Evolutionary conservation across 169 alveolate species (phyloP).

Genomic region (Eimeria falciformis): DNA sequence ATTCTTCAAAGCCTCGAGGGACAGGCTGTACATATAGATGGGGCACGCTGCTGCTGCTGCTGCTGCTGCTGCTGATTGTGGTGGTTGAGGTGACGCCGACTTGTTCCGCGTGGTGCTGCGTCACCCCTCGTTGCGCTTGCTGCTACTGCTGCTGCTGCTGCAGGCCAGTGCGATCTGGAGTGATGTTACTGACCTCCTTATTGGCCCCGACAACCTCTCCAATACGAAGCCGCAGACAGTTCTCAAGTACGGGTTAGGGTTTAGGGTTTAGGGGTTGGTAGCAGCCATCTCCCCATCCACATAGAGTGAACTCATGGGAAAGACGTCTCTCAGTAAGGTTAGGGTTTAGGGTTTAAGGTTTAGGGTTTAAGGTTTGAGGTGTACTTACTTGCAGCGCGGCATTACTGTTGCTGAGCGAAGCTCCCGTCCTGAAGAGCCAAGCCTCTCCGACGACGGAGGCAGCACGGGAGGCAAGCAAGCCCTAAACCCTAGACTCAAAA

Average conservation of each 20-base stretch:
- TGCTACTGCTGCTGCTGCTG: constrained; percentile 3
- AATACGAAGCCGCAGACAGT: neutral
- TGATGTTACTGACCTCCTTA: neutral
- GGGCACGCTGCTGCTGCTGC: neutral
- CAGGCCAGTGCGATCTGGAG: neutral
- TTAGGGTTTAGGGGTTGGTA: neutral
- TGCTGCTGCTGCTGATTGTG: neutral
- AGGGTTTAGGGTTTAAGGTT: neutral
- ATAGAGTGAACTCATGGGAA: too few relatives aligned
- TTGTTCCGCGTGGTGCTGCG: too few relatives aligned
- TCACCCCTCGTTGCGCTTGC: neutral
- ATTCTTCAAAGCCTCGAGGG: neutral
- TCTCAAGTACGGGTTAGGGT: neutral
- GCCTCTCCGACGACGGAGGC: neutral
- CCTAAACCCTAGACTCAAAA: neutral
- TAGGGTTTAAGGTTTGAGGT: neutral
- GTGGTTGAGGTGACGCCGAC: neutral
- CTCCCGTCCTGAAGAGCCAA: neutral
- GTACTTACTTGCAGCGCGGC: neutral
- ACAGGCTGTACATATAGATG: neutral
- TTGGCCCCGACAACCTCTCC: neutral
- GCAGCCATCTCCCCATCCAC: too few relatives aligned
- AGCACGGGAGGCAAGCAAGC: neutral
- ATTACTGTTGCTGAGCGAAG: neutral
- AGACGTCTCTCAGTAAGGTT: too few relatives aligned